Conservation (phyloP, 495 filamentous ascomycete species). For the Chaetomium tenue region DNA sequence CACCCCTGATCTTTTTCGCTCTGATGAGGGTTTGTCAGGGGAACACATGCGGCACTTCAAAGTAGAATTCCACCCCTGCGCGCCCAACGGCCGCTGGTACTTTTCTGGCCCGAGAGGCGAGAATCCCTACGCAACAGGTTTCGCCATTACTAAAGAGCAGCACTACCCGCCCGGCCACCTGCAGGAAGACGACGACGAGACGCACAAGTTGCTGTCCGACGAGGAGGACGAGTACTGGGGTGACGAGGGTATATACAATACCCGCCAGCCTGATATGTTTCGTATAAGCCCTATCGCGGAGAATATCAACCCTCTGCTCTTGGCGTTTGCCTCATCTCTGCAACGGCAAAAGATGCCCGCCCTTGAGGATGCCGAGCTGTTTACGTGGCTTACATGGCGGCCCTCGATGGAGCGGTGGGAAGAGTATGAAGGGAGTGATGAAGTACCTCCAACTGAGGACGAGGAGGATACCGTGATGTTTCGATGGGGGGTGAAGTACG, state of each 20-base stretch:
- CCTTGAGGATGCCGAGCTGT: slow-evolving; percentile 6
- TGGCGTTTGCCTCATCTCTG: slow-evolving; percentile 26
- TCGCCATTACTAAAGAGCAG: slow-evolving; percentile 34
- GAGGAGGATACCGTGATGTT: no score
- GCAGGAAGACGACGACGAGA: slow-evolving; percentile 29
- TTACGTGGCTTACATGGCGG: slow-evolving; percentile 10
- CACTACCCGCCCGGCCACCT: slow-evolving; percentile 35
- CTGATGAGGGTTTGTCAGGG: slow-evolving; percentile 29
- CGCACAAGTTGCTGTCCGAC: slow-evolving; percentile 25
- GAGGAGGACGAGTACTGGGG: slow-evolving; percentile 31
- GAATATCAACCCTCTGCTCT: slow-evolving; percentile 30
- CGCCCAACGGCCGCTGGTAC: slow-evolving; percentile 35
- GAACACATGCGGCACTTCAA: slow-evolving; percentile 33
- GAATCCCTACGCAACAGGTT: slow-evolving; percentile 29
- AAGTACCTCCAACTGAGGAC: no score
- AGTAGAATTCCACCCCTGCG: slow-evolving; percentile 36
- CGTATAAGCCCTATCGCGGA: slow-evolving; percentile 30
- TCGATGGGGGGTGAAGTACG: no score
- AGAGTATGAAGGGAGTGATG: slow-evolving; percentile 12
- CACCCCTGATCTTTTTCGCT: slow-evolving; percentile 38
- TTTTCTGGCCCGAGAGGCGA: slow-evolving; percentile 34
- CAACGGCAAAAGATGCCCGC: slow-evolving; percentile 1
- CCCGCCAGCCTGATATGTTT: slow-evolving; percentile 32
- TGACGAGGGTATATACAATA: slow-evolving; percentile 3
- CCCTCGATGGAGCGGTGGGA: not conserved